Evolutionary conservation across 139 green algal genomes (phyloP).

Genomic region (Coelastrella sp.): DNA sequence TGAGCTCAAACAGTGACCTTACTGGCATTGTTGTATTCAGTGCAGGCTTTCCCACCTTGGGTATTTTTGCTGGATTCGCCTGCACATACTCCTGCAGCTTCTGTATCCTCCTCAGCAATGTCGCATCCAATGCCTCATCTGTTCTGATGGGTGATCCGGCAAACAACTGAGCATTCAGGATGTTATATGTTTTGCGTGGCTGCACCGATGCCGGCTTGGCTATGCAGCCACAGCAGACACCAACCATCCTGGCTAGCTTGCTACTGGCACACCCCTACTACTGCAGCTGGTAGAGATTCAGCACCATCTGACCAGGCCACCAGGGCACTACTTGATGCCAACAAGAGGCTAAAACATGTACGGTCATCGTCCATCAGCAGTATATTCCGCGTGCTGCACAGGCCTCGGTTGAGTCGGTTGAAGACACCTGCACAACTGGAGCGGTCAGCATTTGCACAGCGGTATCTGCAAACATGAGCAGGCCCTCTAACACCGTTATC

Average conservation of each 20-base stretch:
- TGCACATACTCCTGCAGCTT: constrained; percentile 76
- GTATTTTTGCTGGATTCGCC: constrained; percentile 60
- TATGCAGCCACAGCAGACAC: constrained; percentile 57
- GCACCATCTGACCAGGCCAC: too few relatives aligned
- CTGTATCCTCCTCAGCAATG: constrained; percentile 59
- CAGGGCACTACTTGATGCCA: too few relatives aligned
- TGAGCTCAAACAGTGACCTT: too few relatives aligned
- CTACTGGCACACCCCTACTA: neutral
- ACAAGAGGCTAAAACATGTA: too few relatives aligned
- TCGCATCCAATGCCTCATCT: constrained; percentile 50
- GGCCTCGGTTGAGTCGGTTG: too few relatives aligned
- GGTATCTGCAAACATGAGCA: too few relatives aligned
- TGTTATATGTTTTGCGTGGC: constrained; percentile 73
- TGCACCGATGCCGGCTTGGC: constrained; percentile 65
- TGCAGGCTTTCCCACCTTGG: constrained; percentile 62
- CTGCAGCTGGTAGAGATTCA: neutral
- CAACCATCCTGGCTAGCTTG: constrained; percentile 29
- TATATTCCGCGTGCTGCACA: too few relatives aligned
- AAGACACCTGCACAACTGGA: too few relatives aligned
- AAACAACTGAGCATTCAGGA: constrained; percentile 68
- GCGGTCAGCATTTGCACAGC: too few relatives aligned
- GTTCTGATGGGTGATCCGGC: constrained; percentile 44
- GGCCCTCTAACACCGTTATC: too few relatives aligned
- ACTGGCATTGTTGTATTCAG: too few relatives aligned
- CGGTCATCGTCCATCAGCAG: too few relatives aligned